Evolutionary conservation across 2,329 filamentous ascomycete genomes (phyloP).

Genomic region (Penicillium concentricum): DNA sequence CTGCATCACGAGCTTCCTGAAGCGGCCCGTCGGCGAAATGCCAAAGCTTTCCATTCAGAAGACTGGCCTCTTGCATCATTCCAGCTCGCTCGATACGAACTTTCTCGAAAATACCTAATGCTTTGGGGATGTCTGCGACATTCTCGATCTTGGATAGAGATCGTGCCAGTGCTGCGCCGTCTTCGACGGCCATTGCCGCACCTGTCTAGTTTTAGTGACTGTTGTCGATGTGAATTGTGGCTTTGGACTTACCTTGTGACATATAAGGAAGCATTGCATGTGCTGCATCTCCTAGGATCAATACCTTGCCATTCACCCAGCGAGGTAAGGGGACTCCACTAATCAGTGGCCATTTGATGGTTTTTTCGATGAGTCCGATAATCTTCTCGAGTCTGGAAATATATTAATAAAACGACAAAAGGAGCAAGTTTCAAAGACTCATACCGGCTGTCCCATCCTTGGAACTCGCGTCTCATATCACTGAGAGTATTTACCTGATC

Average conservation of each 20-base stretch:
- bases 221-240: no score
- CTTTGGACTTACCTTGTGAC: slow-evolving; percentile 30
- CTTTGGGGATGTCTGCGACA: slow-evolving; percentile 26
- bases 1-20: slow-evolving; percentile 44
- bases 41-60: slow-evolving; percentile 50
- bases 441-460: slow-evolving; percentile 22
- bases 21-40: slow-evolving; percentile 47
- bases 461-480: slow-evolving; percentile 33
- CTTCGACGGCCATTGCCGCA: slow-evolving; percentile 48
- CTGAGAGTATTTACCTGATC: slow-evolving; percentile 24
- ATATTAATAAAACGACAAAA: background rate
- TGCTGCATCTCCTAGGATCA: slow-evolving; percentile 45
- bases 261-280: slow-evolving; percentile 49
- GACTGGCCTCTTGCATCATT: slow-evolving; percentile 47
- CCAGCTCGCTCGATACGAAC: slow-evolving; percentile 36
- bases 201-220: slow-evolving; percentile 20
- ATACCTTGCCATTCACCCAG: slow-evolving; percentile 29
- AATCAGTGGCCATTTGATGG: slow-evolving; percentile 28
- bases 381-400: slow-evolving; percentile 28
- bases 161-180: slow-evolving; percentile 41
- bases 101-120: slow-evolving; percentile 40
- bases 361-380: slow-evolving; percentile 22
- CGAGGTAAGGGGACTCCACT: slow-evolving; percentile 13
- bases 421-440: background rate
- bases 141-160: slow-evolving; percentile 30